Evolutionary conservation across 1,139 yeast genomes (phyloP), one percentile per base, ranked within the genome.

Genomic region (Petasospora rhodanensis): DNA sequence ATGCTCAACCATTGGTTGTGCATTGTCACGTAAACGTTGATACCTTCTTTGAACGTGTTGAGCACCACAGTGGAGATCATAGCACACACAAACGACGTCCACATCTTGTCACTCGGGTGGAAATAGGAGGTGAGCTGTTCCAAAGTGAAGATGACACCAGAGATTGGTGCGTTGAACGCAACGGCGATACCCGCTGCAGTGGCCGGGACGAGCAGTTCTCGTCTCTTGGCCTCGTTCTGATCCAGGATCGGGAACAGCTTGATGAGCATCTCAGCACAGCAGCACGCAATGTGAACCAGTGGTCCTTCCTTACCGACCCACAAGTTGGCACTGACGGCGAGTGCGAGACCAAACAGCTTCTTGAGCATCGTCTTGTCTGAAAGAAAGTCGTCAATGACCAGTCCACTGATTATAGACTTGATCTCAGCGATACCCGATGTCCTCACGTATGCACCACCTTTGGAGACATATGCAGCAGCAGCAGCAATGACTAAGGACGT

Each of bases 341-440:
- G 59, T 0, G 96, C 96, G 30, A 91, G 63, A 0, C 94, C 84
- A 4, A 85, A 55, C 40, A 89, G 73, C 52, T 91, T 91, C 29
- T 86, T 76, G 1, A 76, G 51, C 21, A 91, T 60, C 0, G 96
- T 86, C 57, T 72, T 68, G 58, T 79, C 69, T n/a, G 82, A 83
- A 32, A 91, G 64, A 47, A 89, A 91, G 6, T 86, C 89, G 15
- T 76, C 71, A 67, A 84, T 73, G 14, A 74, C 75, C 52, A 89
- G 87, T 0, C 99, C 99, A 0, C 93, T 81, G 4, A 91, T 85
- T 44, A 91, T 84, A 52, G 95, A 83, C 57, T 93, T 91, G 55
- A 89, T 87, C 56, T 91, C 99, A 3, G 96, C 80, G 29, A 91
- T 93, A 3, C 98, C 98, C 2, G 95, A 84, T 1, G 98, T 97